Evolutionary conservation across 129 eudicot species (phyloP).

Genomic region (Chrysanthemum lavandulifolium): DNA sequence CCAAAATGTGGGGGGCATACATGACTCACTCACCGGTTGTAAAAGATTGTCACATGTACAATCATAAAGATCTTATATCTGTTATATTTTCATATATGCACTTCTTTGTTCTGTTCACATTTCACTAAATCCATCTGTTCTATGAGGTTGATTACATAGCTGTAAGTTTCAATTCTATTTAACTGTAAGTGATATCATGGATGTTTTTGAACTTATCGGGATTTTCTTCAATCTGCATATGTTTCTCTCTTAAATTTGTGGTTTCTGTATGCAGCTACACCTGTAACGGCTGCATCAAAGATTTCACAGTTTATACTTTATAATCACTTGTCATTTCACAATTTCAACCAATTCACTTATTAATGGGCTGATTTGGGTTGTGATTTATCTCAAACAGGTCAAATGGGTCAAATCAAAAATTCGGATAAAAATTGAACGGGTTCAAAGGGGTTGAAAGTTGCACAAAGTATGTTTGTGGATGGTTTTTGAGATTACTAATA

Average conservation of each 20-base stretch:
- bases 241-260: slow-evolving; percentile 74
- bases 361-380: background rate
- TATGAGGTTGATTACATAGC: background rate
- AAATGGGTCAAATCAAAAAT: too few species aligned
- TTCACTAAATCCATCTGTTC: background rate
- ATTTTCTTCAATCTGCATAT: slow-evolving; percentile 31
- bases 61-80: background rate
- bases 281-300: slow-evolving; percentile 71
- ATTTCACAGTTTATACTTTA: background rate
- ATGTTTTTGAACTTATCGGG: slow-evolving; percentile 29
- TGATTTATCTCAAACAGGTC: background rate
- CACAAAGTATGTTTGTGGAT: too few species aligned
- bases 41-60: background rate
- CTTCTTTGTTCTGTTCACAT: slow-evolving; percentile 11
- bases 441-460: too few species aligned
- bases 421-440: too few species aligned
- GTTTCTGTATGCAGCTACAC: slow-evolving; percentile 83
- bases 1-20: too few species aligned
- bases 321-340: background rate
- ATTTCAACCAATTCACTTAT: too few species aligned
- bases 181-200: slow-evolving; percentile 32
- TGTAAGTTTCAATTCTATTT: slow-evolving; percentile 5
- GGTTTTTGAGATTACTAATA: too few species aligned
- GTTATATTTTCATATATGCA: background rate
- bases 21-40: too few species aligned